phyloP scores from a whole-genome alignment of 2,329 filamentous ascomycete genomes.

The Neonectria coccinea region DNA sequence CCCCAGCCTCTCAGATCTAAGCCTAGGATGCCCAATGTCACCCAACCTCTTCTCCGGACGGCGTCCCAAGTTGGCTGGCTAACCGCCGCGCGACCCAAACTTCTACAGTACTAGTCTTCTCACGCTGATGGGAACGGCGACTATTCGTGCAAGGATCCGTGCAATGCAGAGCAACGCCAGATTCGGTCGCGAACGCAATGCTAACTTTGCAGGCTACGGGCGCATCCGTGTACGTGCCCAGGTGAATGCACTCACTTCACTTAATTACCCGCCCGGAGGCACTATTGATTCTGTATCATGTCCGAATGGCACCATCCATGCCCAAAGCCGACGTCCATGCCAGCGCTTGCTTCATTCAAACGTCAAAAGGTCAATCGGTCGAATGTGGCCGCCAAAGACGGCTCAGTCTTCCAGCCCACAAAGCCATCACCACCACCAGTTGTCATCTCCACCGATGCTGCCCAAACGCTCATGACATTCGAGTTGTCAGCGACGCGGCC shows the following conservation, averaged over 20 bases:
- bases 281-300: conserved; percentile 20
- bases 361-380: not conserved
- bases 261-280: conserved; percentile 26
- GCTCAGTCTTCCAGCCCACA: conserved; percentile 4
- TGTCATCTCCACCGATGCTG: conserved; percentile 7
- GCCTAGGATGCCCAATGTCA: not conserved
- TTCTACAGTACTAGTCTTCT: not conserved
- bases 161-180: not conserved
- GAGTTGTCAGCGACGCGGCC: conserved; percentile 28
- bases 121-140: not conserved
- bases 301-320: conserved; percentile 19
- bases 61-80: not conserved
- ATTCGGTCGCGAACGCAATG: not conserved
- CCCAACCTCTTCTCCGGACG: conserved; percentile 1
- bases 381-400: conserved; percentile 23
- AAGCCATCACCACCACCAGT: conserved; percentile 17
- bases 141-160: not conserved
- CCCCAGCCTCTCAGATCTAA: not conserved
- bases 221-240: not conserved
- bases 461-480: conserved; percentile 26
- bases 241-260: conserved; percentile 18
- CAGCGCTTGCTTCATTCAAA: conserved; percentile 14
- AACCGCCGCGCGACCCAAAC: conserved; percentile 3
- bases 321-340: not conserved
- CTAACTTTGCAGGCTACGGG: conserved; percentile 9